Evolutionary conservation across 306 rosid genomes (phyloP), one percentile per base, ranked within the genome.

Genomic region (Fragaria iinumae): DNA sequence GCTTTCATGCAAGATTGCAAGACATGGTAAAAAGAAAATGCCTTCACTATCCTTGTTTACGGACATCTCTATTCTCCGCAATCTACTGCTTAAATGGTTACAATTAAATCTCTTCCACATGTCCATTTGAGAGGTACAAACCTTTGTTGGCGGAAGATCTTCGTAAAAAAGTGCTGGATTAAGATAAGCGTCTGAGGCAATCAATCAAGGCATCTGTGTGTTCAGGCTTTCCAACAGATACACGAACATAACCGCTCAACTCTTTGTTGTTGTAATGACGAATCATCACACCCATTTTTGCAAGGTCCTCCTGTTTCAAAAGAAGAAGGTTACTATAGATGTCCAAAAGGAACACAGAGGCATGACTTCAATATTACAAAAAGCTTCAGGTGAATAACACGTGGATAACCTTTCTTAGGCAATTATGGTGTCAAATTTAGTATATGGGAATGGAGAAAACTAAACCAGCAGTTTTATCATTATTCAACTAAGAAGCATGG

Each of bases 271-370:
- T 81, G 82, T 95, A 95, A 81, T 92, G 99, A 62, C 97, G 97
- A 73, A 95, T 95, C 96, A 95, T 95, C 89, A 95, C 97, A 8
- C 99, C 99, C 97, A 89, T 89, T 81, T 86, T 83, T 20, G 99
- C 93, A 11, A 95, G 96, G 77, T 95, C 97, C 85, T 91, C 99
- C 97, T 92, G 78, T 59, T 44, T 17, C 50, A 39, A 72, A 65
- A 65, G 5, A 48, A 67, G 66, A 72, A 14, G 69, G 17, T 16
- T 45, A 43, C 3, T 38, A 27, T 4, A 25, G 56, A 73, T 2
- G 9, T 41, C 25, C 27, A 25, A 73, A 56, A 25, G 36, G 44
- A 72, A 71, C 21, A 4, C 25, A 2, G 20, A n/a, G 5, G 64
- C 12, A 36, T 48, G 44, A 29, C 14, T 47, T 32, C 38, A 18